phyloP scores from a whole-genome alignment of 2,329 filamentous ascomycete genomes.

The Ascomycota sp. region DNA sequence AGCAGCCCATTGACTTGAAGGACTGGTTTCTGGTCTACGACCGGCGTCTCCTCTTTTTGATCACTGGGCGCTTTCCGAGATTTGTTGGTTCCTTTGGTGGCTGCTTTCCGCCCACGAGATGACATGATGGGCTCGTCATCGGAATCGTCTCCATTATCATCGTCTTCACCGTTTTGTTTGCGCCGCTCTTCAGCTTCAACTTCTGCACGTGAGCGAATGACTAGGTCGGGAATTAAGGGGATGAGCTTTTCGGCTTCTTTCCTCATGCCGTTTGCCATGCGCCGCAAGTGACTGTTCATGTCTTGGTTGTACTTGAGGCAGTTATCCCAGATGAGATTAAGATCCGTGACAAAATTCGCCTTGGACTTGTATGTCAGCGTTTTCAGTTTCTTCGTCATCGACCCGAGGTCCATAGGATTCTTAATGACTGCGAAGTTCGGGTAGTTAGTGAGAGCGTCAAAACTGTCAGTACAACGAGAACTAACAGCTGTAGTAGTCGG shows the following conservation, averaged over 20 bases:
- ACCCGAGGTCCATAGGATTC: conserved; percentile 89
- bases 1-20: conserved; percentile 43
- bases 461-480: conserved; percentile 4
- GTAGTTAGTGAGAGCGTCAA: not conserved
- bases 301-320: conserved; percentile 91
- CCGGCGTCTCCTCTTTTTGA: conserved; percentile 58
- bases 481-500: conserved; percentile 81
- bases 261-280: conserved; percentile 88
- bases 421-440: conserved; percentile 48
- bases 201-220: conserved; percentile 74
- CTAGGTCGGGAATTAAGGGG: conserved; percentile 79
- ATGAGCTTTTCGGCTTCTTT: conserved; percentile 95
- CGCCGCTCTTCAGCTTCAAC: conserved; percentile 74
- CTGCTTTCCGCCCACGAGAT: conserved; percentile 69
- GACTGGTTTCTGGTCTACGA: conserved; percentile 49
- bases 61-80: conserved; percentile 53
- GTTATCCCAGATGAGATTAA: conserved; percentile 92
- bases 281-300: conserved; percentile 62
- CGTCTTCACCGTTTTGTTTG: conserved; percentile 65
- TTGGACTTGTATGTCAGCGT: conserved; percentile 64
- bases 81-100: conserved; percentile 54
- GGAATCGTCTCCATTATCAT: conserved; percentile 70
- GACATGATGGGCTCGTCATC: conserved; percentile 98
- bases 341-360: conserved; percentile 76
- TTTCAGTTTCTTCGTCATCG: conserved; percentile 96